These are phyloP conservation scores for Prunus kanzakura DNA, from an alignment of 306 rosid species.

Conservation along the genomic window DNA sequence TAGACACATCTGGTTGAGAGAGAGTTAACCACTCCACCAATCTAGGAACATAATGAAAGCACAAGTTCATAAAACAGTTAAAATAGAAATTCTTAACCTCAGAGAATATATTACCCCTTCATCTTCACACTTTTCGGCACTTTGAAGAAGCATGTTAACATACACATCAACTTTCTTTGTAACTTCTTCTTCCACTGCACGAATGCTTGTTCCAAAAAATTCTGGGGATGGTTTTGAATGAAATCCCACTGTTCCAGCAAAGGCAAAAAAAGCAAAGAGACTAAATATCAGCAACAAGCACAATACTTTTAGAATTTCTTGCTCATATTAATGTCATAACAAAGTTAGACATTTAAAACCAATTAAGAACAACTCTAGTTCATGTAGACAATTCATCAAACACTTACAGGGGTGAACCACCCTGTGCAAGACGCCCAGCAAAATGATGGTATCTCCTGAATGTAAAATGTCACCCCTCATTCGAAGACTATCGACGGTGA, in stretches of 20 bases:
- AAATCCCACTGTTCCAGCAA: constrained; percentile 62
- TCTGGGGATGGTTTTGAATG: constrained; percentile 52
- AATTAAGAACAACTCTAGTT: background rate
- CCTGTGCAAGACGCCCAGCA: constrained; percentile 55
- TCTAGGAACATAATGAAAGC: background rate
- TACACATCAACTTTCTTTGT: constrained; percentile 60
- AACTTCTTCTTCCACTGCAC: constrained; percentile 75
- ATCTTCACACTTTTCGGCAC: constrained; percentile 44
- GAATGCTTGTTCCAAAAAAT: constrained; percentile 49
- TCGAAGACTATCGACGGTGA: constrained; percentile 24
- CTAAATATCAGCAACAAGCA: background rate
- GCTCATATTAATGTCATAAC: background rate
- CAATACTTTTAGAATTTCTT: background rate
- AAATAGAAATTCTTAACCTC: background rate
- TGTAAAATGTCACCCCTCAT: constrained; percentile 38
- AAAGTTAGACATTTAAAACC: background rate
- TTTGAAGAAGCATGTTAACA: constrained; percentile 49
- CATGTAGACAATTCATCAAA: background rate
- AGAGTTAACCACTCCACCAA: background rate
- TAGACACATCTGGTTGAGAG: background rate
- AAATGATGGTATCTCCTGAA: constrained; percentile 48
- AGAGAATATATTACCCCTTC: constrained; percentile 48
- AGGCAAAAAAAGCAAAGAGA: background rate
- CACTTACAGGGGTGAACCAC: constrained; percentile 58
- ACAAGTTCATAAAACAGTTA: background rate